Conservation (phyloP, 2,329 filamentous ascomycete genomes). For the Tolypocladium nubicola region DNA sequence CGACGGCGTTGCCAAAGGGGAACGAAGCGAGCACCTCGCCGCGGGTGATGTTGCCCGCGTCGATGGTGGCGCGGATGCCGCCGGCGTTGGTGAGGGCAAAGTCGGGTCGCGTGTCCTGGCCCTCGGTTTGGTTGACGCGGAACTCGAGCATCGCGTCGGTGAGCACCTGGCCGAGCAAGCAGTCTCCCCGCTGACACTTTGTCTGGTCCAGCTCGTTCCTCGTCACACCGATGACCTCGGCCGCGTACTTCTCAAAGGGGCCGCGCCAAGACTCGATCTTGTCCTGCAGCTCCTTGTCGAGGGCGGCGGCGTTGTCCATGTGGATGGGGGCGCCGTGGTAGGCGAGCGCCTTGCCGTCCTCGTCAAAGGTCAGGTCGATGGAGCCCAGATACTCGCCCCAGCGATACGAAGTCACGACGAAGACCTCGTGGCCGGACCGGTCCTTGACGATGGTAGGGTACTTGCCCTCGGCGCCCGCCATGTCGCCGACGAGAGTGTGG, state of each 20-base stretch:
- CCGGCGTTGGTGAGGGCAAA: constrained; percentile 56
- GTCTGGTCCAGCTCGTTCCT: constrained; percentile 48
- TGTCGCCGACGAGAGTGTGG: constrained; percentile 49
- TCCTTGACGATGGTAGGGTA: constrained; percentile 56
- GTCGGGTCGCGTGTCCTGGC: constrained; percentile 26
- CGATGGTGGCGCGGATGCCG: constrained; percentile 53
- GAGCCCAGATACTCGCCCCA: constrained; percentile 61
- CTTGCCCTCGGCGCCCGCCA: constrained; percentile 44
- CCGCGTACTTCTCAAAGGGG: constrained; percentile 50
- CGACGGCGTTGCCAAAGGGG: constrained; percentile 55
- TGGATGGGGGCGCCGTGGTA: constrained; percentile 57
- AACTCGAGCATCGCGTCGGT: constrained; percentile 52
- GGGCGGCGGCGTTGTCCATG: constrained; percentile 47
- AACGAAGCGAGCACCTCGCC: constrained; percentile 54
- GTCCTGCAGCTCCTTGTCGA: constrained; percentile 45
- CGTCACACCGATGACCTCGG: constrained; percentile 24
- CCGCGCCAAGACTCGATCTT: constrained; percentile 48
- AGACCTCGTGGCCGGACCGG: constrained; percentile 53
- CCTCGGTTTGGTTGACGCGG: constrained; percentile 34
- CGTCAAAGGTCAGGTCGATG: constrained; percentile 55
- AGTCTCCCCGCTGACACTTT: constrained; percentile 47
- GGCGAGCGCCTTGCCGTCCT: constrained; percentile 46
- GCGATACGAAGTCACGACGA: constrained; percentile 56
- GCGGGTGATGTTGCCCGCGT: constrained; percentile 48
- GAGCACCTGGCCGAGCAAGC: constrained; percentile 44